Evolutionary conservation across 2,329 filamentous ascomycete genomes (phyloP), one percentile per base, ranked within the genome.

Genomic region (Calonectria pseudoreteaudii): DNA sequence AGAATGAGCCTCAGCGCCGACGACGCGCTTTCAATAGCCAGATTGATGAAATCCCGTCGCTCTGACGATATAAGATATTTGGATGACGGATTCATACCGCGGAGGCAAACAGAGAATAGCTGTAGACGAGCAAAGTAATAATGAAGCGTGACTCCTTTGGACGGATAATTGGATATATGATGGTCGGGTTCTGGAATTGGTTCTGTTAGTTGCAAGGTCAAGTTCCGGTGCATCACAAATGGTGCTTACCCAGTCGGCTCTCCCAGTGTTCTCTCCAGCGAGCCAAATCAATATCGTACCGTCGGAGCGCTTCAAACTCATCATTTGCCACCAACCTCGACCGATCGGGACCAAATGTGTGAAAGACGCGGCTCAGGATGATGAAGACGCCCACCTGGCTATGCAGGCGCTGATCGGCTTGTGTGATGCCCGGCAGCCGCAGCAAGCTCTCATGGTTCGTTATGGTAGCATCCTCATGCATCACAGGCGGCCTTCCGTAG

Each of bases 351-450:
- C 91, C 90, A 79, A 92, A 93, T 0, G 88, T 89, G 77, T 87
- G 87, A 80, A 87, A 92, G 53, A 87, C 89, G 78, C 87, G 87
- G n/a, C 88, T 91, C 75, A 93, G 85, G 67, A 92, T 92, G 70
- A 90, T 88, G 71, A 93, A 90, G 20, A 92, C 81, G 7, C 88
- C 88, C 36, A 93, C 90, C 76, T 93, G 91, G 28, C 89, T 91
- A 56, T 91, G 85, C 2, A 92, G 83, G 26, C 91, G 86, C 66
- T 88, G 86, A 74, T 93, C 91, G 0, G 87, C 87, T 16, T 90
- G 86, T 0, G 87, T 88, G n/a, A 87, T 86, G 66, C 86, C 85
- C 0, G 87, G 86, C 0, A 86, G 84, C 36, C 87, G 84, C 31
- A 92, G 82, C 70, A 92, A 90, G 2, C 85, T 83, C 74, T 92